Evolutionary conservation across 1,139 yeast species (phyloP).

Genomic region (Lodderomyces metapsilosis): DNA sequence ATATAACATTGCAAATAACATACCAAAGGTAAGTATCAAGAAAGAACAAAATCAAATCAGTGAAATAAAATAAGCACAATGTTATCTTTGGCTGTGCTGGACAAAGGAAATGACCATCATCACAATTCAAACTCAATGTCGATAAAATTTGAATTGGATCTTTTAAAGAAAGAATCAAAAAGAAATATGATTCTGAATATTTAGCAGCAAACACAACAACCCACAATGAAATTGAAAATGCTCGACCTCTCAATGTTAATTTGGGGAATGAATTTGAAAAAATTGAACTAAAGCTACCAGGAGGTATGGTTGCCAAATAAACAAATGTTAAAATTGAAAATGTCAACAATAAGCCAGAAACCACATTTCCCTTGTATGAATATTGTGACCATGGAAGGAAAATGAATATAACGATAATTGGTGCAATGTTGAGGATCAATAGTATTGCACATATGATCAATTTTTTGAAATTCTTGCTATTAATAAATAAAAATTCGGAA

Average conservation of each 20-base stretch:
- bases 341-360: conserved; percentile 59
- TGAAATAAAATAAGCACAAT: conserved; percentile 53
- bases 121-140: conserved; percentile 56
- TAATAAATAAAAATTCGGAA: conserved; percentile 64
- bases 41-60: conserved; percentile 74
- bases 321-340: conserved; percentile 60
- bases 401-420: conserved; percentile 61
- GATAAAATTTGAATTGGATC: conserved; percentile 76
- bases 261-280: conserved; percentile 43
- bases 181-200: conserved; percentile 77
- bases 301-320: conserved; percentile 54
- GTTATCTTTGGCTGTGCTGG: conserved; percentile 57
- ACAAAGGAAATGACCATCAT: conserved; percentile 59
- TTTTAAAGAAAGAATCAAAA: conserved; percentile 70
- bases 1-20: conserved; percentile 72
- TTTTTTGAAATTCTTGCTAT: conserved; percentile 66
- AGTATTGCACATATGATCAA: conserved; percentile 45
- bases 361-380: conserved; percentile 47
- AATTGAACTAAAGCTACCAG: conserved; percentile 37
- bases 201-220: conserved; percentile 66
- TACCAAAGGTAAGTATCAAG: conserved; percentile 90
- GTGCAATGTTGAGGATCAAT: conserved; percentile 51
- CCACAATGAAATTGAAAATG: conserved; percentile 68
- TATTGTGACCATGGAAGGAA: conserved; percentile 51
- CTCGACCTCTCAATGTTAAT: conserved; percentile 47